Conservation (phyloP, 441 rosid genomes). For the Arabidopsis hybrid region DNA sequence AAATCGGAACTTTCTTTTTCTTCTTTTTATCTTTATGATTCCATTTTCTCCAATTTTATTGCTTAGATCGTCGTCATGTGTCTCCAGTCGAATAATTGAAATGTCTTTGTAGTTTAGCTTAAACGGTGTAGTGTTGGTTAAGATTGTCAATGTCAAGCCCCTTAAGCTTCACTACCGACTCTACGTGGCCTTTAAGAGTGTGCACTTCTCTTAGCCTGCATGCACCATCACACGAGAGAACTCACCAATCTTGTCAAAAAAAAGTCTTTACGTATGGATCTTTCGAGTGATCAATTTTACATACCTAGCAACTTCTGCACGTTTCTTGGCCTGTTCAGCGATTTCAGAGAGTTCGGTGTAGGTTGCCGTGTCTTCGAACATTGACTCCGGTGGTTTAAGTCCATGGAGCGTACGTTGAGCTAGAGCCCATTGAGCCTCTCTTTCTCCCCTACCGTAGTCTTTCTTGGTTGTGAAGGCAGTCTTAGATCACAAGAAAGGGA, state of each 20-base stretch:
- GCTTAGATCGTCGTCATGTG: conserved; percentile 14
- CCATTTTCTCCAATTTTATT: conserved; percentile 38
- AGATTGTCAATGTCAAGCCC: conserved; percentile 82
- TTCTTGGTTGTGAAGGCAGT: conserved; percentile 87
- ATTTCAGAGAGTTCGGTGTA: conserved; percentile 62
- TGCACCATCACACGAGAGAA: conserved; percentile 11
- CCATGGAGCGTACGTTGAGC: conserved; percentile 93
- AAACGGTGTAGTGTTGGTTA: conserved; percentile 80
- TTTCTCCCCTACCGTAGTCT: conserved; percentile 78
- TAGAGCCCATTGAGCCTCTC: conserved; percentile 92
- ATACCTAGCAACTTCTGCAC: conserved; percentile 85
- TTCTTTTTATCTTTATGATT: conserved; percentile 9
- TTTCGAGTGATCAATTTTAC: conserved; percentile 6
- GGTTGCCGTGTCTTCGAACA: conserved; percentile 52
- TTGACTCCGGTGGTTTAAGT: conserved; percentile 53
- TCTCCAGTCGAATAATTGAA: conserved; percentile 8
- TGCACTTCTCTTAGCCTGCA: conserved; percentile 80
- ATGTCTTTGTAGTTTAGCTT: neutral
- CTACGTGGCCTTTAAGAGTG: conserved; percentile 85
- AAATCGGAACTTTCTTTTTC: conserved; percentile 5
- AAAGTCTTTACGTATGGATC: neutral
- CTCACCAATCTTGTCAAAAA: conserved; percentile 12
- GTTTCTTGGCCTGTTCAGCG: conserved; percentile 87
- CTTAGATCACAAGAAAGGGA: conserved; percentile 35
- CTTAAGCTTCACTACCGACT: conserved; percentile 78